Percentiles rank a stretch among this genome's conserved stretches.
Evolutionary conservation across 1,284 basidiomycete species (phyloP).

Genomic region (Microbotryomycetes sp.): DNA sequence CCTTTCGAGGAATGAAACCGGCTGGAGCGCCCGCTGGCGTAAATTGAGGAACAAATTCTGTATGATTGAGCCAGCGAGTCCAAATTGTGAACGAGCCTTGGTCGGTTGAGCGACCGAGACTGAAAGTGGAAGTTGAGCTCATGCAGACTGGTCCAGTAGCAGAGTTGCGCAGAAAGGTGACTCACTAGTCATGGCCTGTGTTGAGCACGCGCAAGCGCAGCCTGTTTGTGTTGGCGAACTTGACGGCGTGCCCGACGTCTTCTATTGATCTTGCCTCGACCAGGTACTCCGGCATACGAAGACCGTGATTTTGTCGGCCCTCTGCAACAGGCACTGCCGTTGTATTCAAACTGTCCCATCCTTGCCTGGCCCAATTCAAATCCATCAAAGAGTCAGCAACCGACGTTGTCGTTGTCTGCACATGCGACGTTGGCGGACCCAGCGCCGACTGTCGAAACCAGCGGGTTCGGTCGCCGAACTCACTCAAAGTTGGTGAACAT

Average conservation of each 20-base stretch:
- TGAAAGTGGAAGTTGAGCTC: not conserved
- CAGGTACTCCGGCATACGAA: constrained; percentile 16
- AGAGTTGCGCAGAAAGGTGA: not conserved
- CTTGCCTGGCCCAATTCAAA: not conserved
- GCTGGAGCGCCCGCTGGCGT: constrained; percentile 6
- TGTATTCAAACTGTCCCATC: not conserved
- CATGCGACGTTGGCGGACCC: no score
- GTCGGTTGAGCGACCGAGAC: constrained; percentile 13
- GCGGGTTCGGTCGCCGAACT: no score
- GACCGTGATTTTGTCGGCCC: not conserved
- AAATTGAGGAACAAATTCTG: not conserved
- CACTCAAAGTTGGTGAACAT: constrained; percentile 22
- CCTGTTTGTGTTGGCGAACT: constrained; percentile 4
- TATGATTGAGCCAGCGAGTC: constrained; percentile 7
- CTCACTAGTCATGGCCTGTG: constrained; percentile 22
- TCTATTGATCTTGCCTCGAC: constrained; percentile 4
- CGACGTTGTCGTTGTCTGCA: no score
- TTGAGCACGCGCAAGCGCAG: constrained; percentile 16
- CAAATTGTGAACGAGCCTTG: constrained; percentile 16
- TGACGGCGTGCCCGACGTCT: constrained; percentile 12
- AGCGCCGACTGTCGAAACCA: no score
- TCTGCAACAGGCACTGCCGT: not conserved
- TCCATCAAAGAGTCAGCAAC: no score
- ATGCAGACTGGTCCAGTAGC: no score
- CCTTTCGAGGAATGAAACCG: not conserved